Evolutionary conservation across 768 basidiomycete genomes (phyloP).

Genomic region (Goffeauzyma gilvescens): DNA sequence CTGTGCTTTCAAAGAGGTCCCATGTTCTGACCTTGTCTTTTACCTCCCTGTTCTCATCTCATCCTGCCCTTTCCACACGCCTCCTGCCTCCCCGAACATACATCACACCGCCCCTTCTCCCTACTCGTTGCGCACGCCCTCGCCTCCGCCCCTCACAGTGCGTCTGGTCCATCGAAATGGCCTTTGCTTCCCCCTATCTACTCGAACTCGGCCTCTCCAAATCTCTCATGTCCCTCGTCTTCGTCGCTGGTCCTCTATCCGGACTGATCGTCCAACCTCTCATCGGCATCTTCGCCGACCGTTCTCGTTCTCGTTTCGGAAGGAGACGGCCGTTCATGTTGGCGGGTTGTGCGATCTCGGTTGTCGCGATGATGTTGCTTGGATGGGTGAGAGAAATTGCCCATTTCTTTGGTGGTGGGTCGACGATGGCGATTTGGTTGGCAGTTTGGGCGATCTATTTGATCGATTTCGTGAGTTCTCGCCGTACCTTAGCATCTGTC

Average conservation of each 20-base stretch:
- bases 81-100: too few species aligned
- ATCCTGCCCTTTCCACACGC: too few species aligned
- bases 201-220: slow-evolving; percentile 73
- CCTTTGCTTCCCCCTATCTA: slow-evolving; percentile 72
- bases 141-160: slow-evolving; percentile 13
- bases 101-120: too few species aligned
- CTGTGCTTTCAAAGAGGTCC: too few species aligned
- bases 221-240: slow-evolving; percentile 70
- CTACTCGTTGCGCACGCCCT: too few species aligned
- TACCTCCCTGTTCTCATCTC: too few species aligned
- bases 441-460: slow-evolving; percentile 54
- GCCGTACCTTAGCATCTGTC: too few species aligned
- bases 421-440: slow-evolving; percentile 47
- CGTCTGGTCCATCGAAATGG: slow-evolving; percentile 89
- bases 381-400: slow-evolving; percentile 64
- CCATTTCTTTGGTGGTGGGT: slow-evolving; percentile 31
- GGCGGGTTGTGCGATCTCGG: slow-evolving; percentile 46
- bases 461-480: slow-evolving; percentile 40
- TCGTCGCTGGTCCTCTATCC: slow-evolving; percentile 76
- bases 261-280: slow-evolving; percentile 81
- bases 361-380: slow-evolving; percentile 55
- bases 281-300: slow-evolving; percentile 73
- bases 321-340: slow-evolving; percentile 74
- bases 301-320: slow-evolving; percentile 63
- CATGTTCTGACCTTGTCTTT: too few species aligned